Percentiles rank a stretch among this genome's conserved stretches.
These are phyloP conservation scores for Kodamaea kaohsiungensis DNA, from an alignment of 805 yeast species.

Conservation along the genomic window DNA sequence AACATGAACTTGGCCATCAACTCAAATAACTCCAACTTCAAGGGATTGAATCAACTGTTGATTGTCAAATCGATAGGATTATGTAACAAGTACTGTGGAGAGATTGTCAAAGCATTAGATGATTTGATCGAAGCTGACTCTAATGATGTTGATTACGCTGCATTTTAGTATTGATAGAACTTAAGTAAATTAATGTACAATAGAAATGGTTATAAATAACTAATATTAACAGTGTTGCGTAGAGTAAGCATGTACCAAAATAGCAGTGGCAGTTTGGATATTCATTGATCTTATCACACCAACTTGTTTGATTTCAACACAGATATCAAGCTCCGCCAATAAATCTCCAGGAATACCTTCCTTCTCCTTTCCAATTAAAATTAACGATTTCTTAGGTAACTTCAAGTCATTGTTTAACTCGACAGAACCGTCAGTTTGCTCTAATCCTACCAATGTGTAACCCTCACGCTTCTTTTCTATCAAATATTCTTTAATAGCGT, in stretches of 20 bases:
- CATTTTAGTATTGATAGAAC: constrained; percentile 13
- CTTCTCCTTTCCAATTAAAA: constrained; percentile 81
- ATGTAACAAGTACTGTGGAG: constrained; percentile 60
- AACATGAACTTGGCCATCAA: constrained; percentile 63
- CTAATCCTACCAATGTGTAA: constrained; percentile 84
- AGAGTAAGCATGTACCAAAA: constrained; percentile 88
- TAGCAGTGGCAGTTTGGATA: constrained; percentile 95
- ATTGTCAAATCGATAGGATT: constrained; percentile 57
- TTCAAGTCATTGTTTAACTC: constrained; percentile 60
- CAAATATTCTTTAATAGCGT: constrained; percentile 57
- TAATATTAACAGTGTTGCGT: constrained; percentile 53
- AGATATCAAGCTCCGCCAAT: constrained; percentile 76
- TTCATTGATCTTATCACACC: constrained; percentile 96
- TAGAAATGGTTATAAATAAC: neutral
- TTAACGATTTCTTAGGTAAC: constrained; percentile 79
- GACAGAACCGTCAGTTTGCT: constrained; percentile 89
- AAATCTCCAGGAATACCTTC: constrained; percentile 91
- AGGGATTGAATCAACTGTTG: constrained; percentile 53
- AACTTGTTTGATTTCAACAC: constrained; percentile 87
- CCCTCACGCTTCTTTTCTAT: constrained; percentile 66
- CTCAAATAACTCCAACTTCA: constrained; percentile 44
- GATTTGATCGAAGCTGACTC: constrained; percentile 42
- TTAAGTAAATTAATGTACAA: neutral
- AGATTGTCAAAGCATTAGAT: constrained; percentile 61
- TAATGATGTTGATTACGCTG: constrained; percentile 25